Evolutionary conservation across 306 rosid species (phyloP), one percentile per base, ranked within the genome.

Genomic region (Potentilla sterilis): DNA sequence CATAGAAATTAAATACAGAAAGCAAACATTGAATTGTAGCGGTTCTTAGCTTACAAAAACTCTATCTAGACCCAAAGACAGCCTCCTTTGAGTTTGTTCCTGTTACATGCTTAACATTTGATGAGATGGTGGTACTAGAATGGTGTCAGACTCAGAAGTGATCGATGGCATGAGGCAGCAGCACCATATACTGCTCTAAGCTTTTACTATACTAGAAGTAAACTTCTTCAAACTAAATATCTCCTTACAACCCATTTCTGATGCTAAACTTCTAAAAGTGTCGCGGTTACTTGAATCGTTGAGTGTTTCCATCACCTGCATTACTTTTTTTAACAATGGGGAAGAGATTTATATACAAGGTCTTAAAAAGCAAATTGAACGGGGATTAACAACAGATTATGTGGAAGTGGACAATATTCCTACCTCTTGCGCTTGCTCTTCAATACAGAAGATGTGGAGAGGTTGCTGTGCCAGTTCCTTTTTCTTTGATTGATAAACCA

Each of bases 361-460:
- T 72, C 70, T 40, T 19, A 51, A 14, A 32, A 78, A 73, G 44
- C 11, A 62, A 66, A 74, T 32, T 74, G 5, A 59, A 44, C 28
- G 34, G 38, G 28, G 24, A 21, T 18, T 19, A 63, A 44, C 32
- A 2, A 44, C 2, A 22, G 40, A 74, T 16, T 8, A 51, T 35
- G 16, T 2, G 28, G 28, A 28, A 28, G 11, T 2, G 14, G 28
- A 28, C 65, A 13, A 43, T 63, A 15, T 35, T 21, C 21, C 55
- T 77, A 91, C 98, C 97, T 93, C 84, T 89, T 93, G 69, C 98
- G 98, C 84, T 93, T 93, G 83, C 84, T 88, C 88, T 93, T 93
- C 44, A 83, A 64, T 75, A 85, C 80, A 51, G 79, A 78, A 19
- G 96, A 76, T 8, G 96, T 71, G 1, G 98, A 87, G 72, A 92